Base-by-base conservation (phyloP, 2,329 filamentous ascomycete genomes). In the Immersiporthe knoxdaviesiana region DNA sequence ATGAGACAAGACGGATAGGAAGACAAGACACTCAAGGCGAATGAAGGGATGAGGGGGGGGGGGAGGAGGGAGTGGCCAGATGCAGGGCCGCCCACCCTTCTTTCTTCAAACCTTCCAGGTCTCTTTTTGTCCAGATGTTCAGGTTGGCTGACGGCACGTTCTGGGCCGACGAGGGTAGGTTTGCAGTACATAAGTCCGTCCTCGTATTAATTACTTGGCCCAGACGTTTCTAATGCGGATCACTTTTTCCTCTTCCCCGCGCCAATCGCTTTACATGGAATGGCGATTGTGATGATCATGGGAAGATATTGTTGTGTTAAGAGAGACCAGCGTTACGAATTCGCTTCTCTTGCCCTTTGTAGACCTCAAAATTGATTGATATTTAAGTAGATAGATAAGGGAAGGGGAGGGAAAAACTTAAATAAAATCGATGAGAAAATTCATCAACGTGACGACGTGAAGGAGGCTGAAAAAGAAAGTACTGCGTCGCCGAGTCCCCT, bases 391-490 rank as follows among this genome's bases (percentile, higher is more conserved):
- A 18, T 32, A 35, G 8, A 30, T 32, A 18, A 58, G 16, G 2
- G 27, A 16, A 56, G 24, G 5, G 8, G 11, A 12, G 14, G n/a
- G 14, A 4, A 54, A n/a, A 8, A 35, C 35, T 35, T 35, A 21
- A 18, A 32, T 2, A 8, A 32, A 32, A 50, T n/a, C n/a, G n/a
- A n/a, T 35, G 16, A 27, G 11, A 27, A 27, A 54, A 16, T 47
- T 47, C 44, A 47, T 47, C 44, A 47, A 47, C 2, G 21, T 54
- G 52, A 10, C 24, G 60, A 44, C 27, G 37, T 32, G 56, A 35
- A 64, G 35, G 60, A 70, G 68, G 68, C 68, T 70, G 68, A 70
- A 68, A 61, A 54, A n/a, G 21, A 58, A 52, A 52, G 24, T 21
- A 52, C 10, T 27, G n/a, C 24, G 50, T 18, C 18, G 21, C 24